Base-by-base conservation (phyloP, 73 alveolate genomes). In the Diophrys sp. region DNA sequence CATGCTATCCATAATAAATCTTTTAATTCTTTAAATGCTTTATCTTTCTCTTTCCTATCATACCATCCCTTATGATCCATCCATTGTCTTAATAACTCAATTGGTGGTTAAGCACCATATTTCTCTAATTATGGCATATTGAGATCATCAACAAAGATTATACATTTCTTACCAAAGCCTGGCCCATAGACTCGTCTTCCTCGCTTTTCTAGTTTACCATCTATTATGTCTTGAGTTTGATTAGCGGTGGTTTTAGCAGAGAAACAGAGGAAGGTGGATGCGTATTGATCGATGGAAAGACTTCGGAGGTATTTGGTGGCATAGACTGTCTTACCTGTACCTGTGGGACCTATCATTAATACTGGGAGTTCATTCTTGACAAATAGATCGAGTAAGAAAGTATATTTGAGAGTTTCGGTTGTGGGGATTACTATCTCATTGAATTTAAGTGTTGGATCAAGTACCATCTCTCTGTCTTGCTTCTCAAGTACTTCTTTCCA, bases 121-220 rank as follows among this genome's bases (percentile, higher is more conserved):
- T 87, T 78, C 56, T 88, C 97, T 24, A 84, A 73, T 70, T 87
- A 88, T 62, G 97, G 97, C 87, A 93, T 85, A 66, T 93, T 90
- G 1, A 93, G 83, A 85, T 90, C 97, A 85, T 90, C 98, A 31
- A 90, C 94, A 83, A 94, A 94, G 33, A 90, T 84, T 1, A 94
- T 90, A 77, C 89, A 84, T 75, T 92, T 89, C 68, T 86, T 89
- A 14, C 94, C 96, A 57, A 90, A 88, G 33, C 98, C 96, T 0
- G 98, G 99, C 2, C 98, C 97, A 79, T 90, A 95, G 24, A 89
- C 79, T 54, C 96, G 91, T 85, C 93, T 94, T 80, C 97, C 96
- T 82, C 95, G 91, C 83, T 94, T 96, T 70, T 95, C 98, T 0
- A 97, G 87, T 55, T 95, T 95, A 55, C 94, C 70, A 71, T 94